phyloP scores from a whole-genome alignment of 2,329 filamentous ascomycete species.

The Didymellaceae sp. region DNA sequence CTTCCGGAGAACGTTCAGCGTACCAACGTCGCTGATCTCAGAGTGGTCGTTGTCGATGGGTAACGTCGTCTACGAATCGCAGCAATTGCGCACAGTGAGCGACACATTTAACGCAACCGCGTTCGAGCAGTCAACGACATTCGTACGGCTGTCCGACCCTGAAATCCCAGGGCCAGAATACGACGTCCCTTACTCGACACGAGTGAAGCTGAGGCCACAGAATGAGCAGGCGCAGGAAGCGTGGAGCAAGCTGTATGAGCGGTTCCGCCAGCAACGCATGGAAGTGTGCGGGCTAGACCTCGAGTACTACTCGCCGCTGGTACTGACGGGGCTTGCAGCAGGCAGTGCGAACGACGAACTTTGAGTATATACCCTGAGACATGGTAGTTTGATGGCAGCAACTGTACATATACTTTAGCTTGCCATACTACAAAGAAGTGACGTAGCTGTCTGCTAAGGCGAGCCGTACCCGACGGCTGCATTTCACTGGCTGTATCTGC shows the following conservation, averaged over 20 bases:
- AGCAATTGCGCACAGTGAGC: conserved; percentile 33
- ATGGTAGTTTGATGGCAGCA: neutral
- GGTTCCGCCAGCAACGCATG: conserved; percentile 58
- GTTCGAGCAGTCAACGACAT: conserved; percentile 53
- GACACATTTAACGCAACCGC: conserved; percentile 54
- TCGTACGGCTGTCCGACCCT: conserved; percentile 55
- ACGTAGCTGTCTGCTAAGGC: neutral
- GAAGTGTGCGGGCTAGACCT: conserved; percentile 61
- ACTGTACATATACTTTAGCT: conserved; percentile 4
- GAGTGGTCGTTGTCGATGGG: conserved; percentile 48
- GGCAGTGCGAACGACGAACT: conserved; percentile 5
- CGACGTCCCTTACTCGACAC: conserved; percentile 54
- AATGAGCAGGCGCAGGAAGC: conserved; percentile 55
- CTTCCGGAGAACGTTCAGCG: conserved; percentile 41
- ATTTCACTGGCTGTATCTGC: too few species aligned
- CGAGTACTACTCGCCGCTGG: conserved; percentile 49
- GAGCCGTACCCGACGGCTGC: too few species aligned
- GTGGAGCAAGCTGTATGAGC: conserved; percentile 59
- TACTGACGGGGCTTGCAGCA: conserved; percentile 18
- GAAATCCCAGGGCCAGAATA: conserved; percentile 59
- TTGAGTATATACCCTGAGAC: neutral
- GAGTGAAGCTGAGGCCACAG: conserved; percentile 51
- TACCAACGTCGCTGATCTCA: conserved; percentile 46
- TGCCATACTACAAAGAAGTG: too few species aligned
- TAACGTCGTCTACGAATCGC: conserved; percentile 48